phyloP scores from a whole-genome alignment of 805 yeast genomes.

The Myxozyma nipponensis region DNA sequence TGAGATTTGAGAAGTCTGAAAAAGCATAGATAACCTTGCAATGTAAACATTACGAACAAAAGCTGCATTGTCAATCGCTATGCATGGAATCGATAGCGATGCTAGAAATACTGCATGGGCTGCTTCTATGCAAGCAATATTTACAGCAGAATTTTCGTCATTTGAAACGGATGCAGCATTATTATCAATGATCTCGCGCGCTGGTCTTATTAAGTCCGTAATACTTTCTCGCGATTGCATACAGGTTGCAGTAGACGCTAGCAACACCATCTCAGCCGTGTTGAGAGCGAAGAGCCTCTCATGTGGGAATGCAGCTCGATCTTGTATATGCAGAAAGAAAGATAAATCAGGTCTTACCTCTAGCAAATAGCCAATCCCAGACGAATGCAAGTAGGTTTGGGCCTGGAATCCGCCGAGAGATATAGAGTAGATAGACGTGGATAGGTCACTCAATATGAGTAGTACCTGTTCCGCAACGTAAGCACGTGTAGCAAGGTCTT shows the following conservation, averaged over 20 bases:
- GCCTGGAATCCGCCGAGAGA: constrained; percentile 20
- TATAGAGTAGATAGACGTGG: constrained; percentile 11
- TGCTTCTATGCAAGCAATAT: constrained; percentile 19
- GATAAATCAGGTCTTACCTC: not conserved
- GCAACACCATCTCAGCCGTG: constrained; percentile 17
- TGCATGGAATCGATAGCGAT: constrained; percentile 11
- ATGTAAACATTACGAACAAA: constrained; percentile 10
- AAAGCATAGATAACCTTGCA: constrained; percentile 3
- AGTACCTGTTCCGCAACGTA: constrained; percentile 1
- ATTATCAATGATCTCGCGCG: constrained; percentile 4
- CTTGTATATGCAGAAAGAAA: not conserved
- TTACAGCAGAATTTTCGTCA: not conserved
- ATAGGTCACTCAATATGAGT: constrained; percentile 8
- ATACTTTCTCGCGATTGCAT: not conserved
- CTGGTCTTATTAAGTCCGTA: constrained; percentile 2
- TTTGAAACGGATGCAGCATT: not conserved
- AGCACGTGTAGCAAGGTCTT: not conserved
- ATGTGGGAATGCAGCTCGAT: not conserved
- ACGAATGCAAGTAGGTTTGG: constrained; percentile 16
- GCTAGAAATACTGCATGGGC: constrained; percentile 29
- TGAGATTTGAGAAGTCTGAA: constrained; percentile 5
- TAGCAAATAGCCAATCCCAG: constrained; percentile 15
- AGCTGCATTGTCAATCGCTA: constrained; percentile 11
- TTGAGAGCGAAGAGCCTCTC: constrained; percentile 17
- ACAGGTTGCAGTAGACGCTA: constrained; percentile 11